Percentiles rank a stretch among this genome's conserved stretches.
Conservation (phyloP, 2,329 filamentous ascomycete species). For the Metarhizium rileyi region DNA sequence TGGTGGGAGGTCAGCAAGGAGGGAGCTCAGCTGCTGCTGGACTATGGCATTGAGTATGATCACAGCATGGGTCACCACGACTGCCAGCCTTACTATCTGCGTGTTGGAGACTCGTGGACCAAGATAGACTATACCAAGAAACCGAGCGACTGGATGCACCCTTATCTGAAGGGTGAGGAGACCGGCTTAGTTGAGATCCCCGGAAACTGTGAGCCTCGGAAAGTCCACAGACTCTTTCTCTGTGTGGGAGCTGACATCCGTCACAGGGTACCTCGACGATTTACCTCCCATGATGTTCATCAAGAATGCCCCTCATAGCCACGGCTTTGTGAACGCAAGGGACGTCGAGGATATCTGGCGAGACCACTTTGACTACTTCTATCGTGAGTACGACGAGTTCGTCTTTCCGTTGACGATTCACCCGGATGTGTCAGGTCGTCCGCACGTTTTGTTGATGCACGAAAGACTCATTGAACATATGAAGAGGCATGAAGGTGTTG, state of each 20-base stretch:
- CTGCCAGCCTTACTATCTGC: constrained; percentile 52
- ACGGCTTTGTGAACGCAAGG: constrained; percentile 45
- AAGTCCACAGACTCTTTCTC: background rate
- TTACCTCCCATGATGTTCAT: constrained; percentile 65
- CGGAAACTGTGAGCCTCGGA: constrained; percentile 23
- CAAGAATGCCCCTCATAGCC: constrained; percentile 54
- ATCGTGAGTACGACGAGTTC: constrained; percentile 67
- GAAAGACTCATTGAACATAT: constrained; percentile 58
- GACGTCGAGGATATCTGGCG: constrained; percentile 57
- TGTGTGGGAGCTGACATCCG: constrained; percentile 21
- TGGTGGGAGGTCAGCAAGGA: constrained; percentile 66
- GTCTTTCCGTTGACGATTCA: constrained; percentile 71
- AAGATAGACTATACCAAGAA: constrained; percentile 58
- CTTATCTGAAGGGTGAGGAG: constrained; percentile 43
- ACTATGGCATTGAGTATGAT: constrained; percentile 61
- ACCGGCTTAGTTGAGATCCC: constrained; percentile 58
- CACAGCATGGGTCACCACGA: constrained; percentile 58
- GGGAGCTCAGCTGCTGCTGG: constrained; percentile 53
- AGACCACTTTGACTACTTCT: constrained; percentile 64
- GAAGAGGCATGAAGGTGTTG: constrained; percentile 49
- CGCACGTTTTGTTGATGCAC: constrained; percentile 65
- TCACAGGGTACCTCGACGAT: constrained; percentile 44
- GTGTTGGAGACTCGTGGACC: constrained; percentile 54
- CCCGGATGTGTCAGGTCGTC: constrained; percentile 61
- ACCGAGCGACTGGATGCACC: constrained; percentile 58